Evolutionary conservation across 148 eudicot species (phyloP).

Genomic region (Spergularia marina): DNA sequence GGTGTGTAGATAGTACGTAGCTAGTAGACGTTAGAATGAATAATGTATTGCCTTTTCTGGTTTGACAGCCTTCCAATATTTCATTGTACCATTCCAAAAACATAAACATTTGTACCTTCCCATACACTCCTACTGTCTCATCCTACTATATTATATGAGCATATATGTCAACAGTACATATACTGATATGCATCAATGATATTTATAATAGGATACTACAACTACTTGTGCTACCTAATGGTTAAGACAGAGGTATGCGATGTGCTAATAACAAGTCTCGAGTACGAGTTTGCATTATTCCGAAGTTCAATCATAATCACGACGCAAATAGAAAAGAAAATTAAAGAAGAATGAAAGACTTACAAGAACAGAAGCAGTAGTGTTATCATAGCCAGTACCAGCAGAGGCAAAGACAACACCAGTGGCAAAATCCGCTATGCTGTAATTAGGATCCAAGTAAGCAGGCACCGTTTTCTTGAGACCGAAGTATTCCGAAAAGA

Average conservation of each 20-base stretch:
- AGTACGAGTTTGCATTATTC: too few relatives aligned
- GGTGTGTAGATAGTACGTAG: not conserved
- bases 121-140: not conserved
- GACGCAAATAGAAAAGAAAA: too few relatives aligned
- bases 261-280: too few relatives aligned
- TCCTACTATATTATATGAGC: too few relatives aligned
- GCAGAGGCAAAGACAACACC: constrained; percentile 96
- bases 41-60: not conserved
- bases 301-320: too few relatives aligned
- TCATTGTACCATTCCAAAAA: not conserved
- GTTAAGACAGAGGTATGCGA: too few relatives aligned
- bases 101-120: not conserved
- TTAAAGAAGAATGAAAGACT: constrained; percentile 19
- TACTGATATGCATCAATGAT: too few relatives aligned
- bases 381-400: constrained; percentile 85
- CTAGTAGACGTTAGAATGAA: not conserved
- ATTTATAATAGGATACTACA: too few relatives aligned
- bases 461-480: constrained; percentile 74
- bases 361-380: constrained; percentile 82
- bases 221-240: too few relatives aligned
- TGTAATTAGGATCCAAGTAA: constrained; percentile 61
- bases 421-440: constrained; percentile 62
- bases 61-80: not conserved
- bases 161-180: too few relatives aligned
- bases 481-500: constrained; percentile 68